phyloP scores from a whole-genome alignment of 2,329 filamentous ascomycete genomes.

The Fusarium fracticaudum region DNA sequence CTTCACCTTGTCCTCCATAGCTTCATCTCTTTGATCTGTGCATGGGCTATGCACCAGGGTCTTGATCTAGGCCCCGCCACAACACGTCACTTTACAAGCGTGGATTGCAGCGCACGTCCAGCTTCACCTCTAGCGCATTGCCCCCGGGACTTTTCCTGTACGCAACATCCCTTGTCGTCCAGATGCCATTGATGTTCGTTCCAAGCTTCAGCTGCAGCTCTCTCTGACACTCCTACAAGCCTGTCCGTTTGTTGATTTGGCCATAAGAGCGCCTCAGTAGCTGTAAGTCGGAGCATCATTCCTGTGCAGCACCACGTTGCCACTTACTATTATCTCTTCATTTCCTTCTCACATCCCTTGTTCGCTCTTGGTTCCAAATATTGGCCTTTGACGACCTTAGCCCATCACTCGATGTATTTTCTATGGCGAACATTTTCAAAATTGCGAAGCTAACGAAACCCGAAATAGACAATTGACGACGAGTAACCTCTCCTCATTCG shows the following conservation, averaged over 20 bases:
- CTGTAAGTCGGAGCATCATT: slow-evolving; percentile 32
- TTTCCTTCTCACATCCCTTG: background rate
- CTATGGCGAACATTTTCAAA: slow-evolving; percentile 54
- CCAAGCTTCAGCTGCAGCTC: slow-evolving; percentile 16
- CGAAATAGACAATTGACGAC: slow-evolving; percentile 70
- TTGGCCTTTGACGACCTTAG: background rate
- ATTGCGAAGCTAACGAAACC: slow-evolving; percentile 62
- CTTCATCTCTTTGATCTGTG: slow-evolving; percentile 22
- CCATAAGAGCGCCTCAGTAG: slow-evolving; percentile 23
- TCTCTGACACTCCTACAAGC: slow-evolving; percentile 31
- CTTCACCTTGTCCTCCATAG: slow-evolving; percentile 1
- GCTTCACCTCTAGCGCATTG: slow-evolving; percentile 36
- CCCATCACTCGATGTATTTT: background rate
- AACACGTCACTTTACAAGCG: slow-evolving; percentile 43
- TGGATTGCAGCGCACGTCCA: slow-evolving; percentile 40
- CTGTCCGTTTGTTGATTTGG: slow-evolving; percentile 8
- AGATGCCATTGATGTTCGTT: slow-evolving; percentile 19
- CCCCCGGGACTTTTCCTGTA: slow-evolving; percentile 29
- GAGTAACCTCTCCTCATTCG: slow-evolving; percentile 65
- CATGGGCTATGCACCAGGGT: slow-evolving; percentile 26
- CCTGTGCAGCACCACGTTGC: slow-evolving; percentile 9
- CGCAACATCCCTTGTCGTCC: slow-evolving; percentile 30
- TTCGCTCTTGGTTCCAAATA: background rate
- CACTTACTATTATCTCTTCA: slow-evolving; percentile 1
- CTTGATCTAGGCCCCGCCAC: slow-evolving; percentile 40